These are phyloP conservation scores for Paecilomyces niveus DNA, from an alignment of 2,329 filamentous ascomycete genomes.

Conservation along the genomic window DNA sequence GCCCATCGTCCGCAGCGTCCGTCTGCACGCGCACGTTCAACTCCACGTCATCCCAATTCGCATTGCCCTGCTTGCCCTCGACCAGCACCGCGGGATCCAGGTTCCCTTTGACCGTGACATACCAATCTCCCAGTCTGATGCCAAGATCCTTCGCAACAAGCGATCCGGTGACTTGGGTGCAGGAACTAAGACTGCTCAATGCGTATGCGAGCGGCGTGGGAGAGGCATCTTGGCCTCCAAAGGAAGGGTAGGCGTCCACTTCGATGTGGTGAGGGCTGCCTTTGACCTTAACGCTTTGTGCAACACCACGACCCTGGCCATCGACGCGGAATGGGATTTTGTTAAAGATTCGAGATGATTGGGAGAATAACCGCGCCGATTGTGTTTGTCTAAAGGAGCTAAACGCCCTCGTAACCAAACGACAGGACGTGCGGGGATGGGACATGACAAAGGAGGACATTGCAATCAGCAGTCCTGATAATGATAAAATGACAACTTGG, in stretches of 20 bases:
- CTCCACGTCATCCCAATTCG: constrained; percentile 20
- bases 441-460: background rate
- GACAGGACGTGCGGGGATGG: background rate
- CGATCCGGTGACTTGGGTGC: constrained; percentile 22
- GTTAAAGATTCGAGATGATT: background rate
- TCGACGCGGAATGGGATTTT: constrained; percentile 15
- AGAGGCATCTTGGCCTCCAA: constrained; percentile 19
- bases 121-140: constrained; percentile 18
- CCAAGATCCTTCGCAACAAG: constrained; percentile 20
- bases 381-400: background rate
- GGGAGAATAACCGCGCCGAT: background rate
- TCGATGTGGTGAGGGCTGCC: constrained; percentile 18
- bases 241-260: constrained; percentile 20
- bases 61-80: constrained; percentile 18
- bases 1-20: constrained; percentile 9
- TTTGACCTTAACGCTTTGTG: constrained; percentile 15
- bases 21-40: constrained; percentile 18
- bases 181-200: constrained; percentile 20
- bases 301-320: constrained; percentile 15
- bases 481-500: background rate
- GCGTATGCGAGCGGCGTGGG: constrained; percentile 23
- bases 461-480: background rate
- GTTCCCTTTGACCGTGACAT: constrained; percentile 15
- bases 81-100: constrained; percentile 19
- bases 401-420: background rate